Evolutionary conservation across 2,329 filamentous ascomycete species (phyloP).

Genomic region (Alternaria rosae): DNA sequence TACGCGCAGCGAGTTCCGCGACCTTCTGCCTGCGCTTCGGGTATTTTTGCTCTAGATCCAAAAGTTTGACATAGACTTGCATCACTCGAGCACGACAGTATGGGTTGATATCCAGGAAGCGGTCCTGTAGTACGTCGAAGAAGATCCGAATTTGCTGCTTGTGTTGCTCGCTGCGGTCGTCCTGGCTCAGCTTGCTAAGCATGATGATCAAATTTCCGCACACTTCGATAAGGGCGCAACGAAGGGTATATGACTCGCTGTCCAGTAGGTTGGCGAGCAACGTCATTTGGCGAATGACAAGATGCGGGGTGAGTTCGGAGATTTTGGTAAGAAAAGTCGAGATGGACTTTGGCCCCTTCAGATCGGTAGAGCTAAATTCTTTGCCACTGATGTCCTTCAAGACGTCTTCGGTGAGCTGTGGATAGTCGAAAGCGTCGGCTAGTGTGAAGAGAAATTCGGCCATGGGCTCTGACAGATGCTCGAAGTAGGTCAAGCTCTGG

Average conservation of each 20-base stretch:
- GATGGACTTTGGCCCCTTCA: slow-evolving; percentile 92
- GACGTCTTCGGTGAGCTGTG: slow-evolving; percentile 92
- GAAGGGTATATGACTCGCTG: slow-evolving; percentile 94
- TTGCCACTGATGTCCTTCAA: slow-evolving; percentile 94
- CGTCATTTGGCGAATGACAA: slow-evolving; percentile 98
- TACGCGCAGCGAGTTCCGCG: slow-evolving; percentile 85
- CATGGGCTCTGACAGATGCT: slow-evolving; percentile 99
- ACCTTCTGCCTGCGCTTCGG: slow-evolving; percentile 88
- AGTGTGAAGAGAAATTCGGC: slow-evolving; percentile 97
- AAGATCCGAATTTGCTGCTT: slow-evolving; percentile 96
- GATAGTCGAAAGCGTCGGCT: slow-evolving; percentile 96
- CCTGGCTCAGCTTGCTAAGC: slow-evolving; percentile 80
- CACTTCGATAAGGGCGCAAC: slow-evolving; percentile 93
- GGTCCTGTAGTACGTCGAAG: slow-evolving; percentile 94
- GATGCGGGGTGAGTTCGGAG: slow-evolving; percentile 86
- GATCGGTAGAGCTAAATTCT: slow-evolving; percentile 97
- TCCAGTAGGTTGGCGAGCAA: slow-evolving; percentile 93
- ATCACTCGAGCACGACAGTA: slow-evolving; percentile 92
- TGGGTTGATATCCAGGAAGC: slow-evolving; percentile 95
- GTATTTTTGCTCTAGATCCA: slow-evolving; percentile 89
- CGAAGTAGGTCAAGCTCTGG: slow-evolving; percentile 96
- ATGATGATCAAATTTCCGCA: slow-evolving; percentile 94
- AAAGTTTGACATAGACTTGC: slow-evolving; percentile 91
- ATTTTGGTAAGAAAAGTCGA: slow-evolving; percentile 92
- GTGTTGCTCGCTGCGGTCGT: slow-evolving; percentile 86